These are phyloP conservation scores for Vigna nakashimae DNA, from an alignment of 306 rosid genomes.

Conservation along the genomic window DNA sequence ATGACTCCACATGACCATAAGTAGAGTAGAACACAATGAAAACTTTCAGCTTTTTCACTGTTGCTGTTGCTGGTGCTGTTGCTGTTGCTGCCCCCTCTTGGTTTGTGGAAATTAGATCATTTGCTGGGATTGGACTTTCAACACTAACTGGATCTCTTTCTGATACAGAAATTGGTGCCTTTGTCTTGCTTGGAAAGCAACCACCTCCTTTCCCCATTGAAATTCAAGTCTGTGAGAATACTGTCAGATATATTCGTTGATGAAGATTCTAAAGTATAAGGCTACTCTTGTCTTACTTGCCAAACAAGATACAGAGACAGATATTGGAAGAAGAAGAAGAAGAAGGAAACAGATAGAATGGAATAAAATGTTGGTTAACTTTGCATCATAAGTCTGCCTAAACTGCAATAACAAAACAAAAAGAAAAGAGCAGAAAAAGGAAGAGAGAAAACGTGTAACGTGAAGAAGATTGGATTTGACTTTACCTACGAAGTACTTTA, in stretches of 20 bases:
- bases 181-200: constrained; percentile 75
- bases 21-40: constrained; percentile 77
- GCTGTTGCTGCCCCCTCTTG: constrained; percentile 12
- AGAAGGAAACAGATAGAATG: constrained; percentile 4
- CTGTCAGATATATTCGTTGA: background rate
- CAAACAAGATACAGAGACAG: constrained; percentile 30
- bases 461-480: constrained; percentile 44
- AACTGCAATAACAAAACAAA: background rate
- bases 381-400: constrained; percentile 21
- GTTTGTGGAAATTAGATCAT: constrained; percentile 37
- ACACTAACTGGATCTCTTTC: constrained; percentile 46
- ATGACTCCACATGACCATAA: constrained; percentile 79
- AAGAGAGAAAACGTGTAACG: constrained; percentile 34
- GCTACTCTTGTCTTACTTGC: constrained; percentile 29
- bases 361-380: constrained; percentile 29
- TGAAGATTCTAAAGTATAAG: constrained; percentile 1
- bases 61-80: background rate
- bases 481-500: constrained; percentile 47
- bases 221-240: constrained; percentile 14
- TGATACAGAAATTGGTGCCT: constrained; percentile 43
- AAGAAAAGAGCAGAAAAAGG: background rate
- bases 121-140: constrained; percentile 37
- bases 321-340: constrained; percentile 6
- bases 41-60: constrained; percentile 53
- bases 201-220: constrained; percentile 82